These are phyloP conservation scores for Fusarium haematococcum DNA, from an alignment of 2,329 filamentous ascomycete species.

Conservation along the genomic window DNA sequence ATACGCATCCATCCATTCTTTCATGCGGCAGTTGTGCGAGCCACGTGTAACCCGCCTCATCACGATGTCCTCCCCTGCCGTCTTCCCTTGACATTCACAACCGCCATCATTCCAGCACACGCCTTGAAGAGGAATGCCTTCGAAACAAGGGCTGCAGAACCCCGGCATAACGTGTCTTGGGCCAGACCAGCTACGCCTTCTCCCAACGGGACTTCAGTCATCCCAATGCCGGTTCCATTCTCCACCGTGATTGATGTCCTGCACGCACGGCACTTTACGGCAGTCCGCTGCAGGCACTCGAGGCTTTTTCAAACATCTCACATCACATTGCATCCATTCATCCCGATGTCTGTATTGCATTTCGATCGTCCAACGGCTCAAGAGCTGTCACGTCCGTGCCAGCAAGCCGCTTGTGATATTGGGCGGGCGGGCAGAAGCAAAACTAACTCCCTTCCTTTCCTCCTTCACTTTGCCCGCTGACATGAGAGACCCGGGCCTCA, in stretches of 20 bases:
- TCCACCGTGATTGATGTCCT: not conserved
- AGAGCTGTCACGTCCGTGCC: not conserved
- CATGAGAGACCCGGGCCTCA: not conserved
- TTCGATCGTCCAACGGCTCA: not conserved
- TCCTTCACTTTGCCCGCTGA: not conserved
- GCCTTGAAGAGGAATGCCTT: constrained; percentile 19
- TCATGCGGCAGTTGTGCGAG: constrained; percentile 9
- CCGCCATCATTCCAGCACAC: constrained; percentile 25
- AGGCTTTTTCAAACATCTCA: not conserved
- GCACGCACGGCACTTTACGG: not conserved
- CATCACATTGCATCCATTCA: not conserved
- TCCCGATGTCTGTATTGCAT: not conserved
- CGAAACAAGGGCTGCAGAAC: constrained; percentile 34
- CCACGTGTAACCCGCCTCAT: constrained; percentile 25
- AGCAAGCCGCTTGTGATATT: not conserved
- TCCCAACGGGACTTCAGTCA: not conserved
- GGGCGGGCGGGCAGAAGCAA: not conserved
- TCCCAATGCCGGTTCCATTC: not conserved
- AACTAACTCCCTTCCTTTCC: not conserved
- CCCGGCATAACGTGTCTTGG: constrained; percentile 5
- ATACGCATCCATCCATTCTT: not conserved
- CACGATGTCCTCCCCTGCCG: not conserved
- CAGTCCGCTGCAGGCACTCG: not conserved
- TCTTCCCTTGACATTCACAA: constrained; percentile 23
- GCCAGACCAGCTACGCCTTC: not conserved